phyloP scores from a whole-genome alignment of 2,329 filamentous ascomycete genomes.

The Ophiobolus disseminans region DNA sequence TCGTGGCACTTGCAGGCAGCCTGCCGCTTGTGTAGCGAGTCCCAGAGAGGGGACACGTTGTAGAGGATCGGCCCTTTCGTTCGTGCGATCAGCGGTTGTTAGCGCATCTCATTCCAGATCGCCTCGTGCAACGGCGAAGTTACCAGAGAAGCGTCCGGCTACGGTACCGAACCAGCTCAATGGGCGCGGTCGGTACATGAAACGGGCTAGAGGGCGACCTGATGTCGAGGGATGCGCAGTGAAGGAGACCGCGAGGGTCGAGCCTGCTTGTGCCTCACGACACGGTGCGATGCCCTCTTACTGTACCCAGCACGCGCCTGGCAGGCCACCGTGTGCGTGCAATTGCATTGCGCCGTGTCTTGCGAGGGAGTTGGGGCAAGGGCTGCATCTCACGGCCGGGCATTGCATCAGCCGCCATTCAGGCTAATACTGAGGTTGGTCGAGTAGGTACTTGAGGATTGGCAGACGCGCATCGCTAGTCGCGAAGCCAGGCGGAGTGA shows the following conservation, averaged over 20 bases:
- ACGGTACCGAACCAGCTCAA: conserved; percentile 33
- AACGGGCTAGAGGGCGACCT: too few relatives aligned
- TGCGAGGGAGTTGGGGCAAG: conserved; percentile 18
- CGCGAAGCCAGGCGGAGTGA: conserved; percentile 14
- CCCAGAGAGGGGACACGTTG: conserved; percentile 3
- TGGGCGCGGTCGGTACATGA: conserved; percentile 17
- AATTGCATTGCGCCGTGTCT: conserved; percentile 7
- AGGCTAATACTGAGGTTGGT: conserved; percentile 43
- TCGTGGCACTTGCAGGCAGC: conserved; percentile 36
- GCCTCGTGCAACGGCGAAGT: conserved; percentile 30
- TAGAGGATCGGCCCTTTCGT: conserved; percentile 1
- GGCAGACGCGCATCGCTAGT: conserved; percentile 20
- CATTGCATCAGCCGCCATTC: conserved; percentile 26
- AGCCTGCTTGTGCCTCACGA: neutral
- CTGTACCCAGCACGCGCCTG: conserved; percentile 14
- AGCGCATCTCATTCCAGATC: conserved; percentile 17
- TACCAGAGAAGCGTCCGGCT: conserved; percentile 28
- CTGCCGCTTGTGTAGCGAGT: conserved; percentile 27
- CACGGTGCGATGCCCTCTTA: neutral
- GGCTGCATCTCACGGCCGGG: conserved; percentile 26
- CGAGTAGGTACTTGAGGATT: conserved; percentile 30
- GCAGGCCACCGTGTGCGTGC: too few relatives aligned
- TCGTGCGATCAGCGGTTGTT: conserved; percentile 20
- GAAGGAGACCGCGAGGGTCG: too few relatives aligned
- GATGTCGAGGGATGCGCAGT: too few relatives aligned